These are phyloP conservation scores for Colletotrichum salicis DNA, from an alignment of 2,329 filamentous ascomycete genomes.

Conservation along the genomic window DNA sequence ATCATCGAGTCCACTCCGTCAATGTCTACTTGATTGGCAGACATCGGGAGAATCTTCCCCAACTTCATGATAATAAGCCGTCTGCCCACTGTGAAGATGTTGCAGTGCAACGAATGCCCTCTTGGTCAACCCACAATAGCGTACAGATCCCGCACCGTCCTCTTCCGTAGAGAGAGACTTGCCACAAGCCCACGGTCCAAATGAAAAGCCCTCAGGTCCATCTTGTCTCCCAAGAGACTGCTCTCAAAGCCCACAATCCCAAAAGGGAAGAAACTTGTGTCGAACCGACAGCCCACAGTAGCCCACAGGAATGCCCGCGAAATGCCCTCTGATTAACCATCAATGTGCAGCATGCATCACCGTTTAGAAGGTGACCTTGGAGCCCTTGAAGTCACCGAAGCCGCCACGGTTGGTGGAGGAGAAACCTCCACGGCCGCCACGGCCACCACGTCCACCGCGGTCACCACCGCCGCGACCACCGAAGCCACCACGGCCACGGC, in stretches of 20 bases:
- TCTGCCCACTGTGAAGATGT: conserved; percentile 39
- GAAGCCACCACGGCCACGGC: conserved; percentile 62
- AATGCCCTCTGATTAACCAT: conserved; percentile 56
- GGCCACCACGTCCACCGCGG: conserved; percentile 61
- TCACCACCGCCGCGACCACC: conserved; percentile 61
- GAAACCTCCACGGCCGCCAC: conserved; percentile 64
- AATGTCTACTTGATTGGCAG: conserved; percentile 31
- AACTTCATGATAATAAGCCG: conserved; percentile 39
- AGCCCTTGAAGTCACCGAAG: conserved; percentile 68
- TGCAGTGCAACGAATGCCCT: conserved; percentile 43
- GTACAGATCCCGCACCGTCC: conserved; percentile 31
- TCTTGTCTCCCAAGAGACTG: conserved; percentile 57
- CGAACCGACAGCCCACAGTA: conserved; percentile 69
- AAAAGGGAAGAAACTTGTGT: conserved; percentile 48
- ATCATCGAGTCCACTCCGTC: conserved; percentile 45
- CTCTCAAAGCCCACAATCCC: conserved; percentile 65
- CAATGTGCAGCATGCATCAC: conserved; percentile 45
- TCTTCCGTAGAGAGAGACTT: conserved; percentile 17
- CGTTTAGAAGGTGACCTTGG: conserved; percentile 78
- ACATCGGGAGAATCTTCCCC: conserved; percentile 47
- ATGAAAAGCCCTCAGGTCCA: conserved; percentile 65
- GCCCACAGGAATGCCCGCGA: conserved; percentile 58
- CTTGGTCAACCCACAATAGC: conserved; percentile 41
- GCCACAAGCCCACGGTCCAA: conserved; percentile 48
- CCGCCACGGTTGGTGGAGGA: conserved; percentile 54